Evolutionary conservation across 371 early-diverging fungal genomes (phyloP), one percentile per base, ranked within the genome.

Genomic region (Rhizopus arrhizus): DNA sequence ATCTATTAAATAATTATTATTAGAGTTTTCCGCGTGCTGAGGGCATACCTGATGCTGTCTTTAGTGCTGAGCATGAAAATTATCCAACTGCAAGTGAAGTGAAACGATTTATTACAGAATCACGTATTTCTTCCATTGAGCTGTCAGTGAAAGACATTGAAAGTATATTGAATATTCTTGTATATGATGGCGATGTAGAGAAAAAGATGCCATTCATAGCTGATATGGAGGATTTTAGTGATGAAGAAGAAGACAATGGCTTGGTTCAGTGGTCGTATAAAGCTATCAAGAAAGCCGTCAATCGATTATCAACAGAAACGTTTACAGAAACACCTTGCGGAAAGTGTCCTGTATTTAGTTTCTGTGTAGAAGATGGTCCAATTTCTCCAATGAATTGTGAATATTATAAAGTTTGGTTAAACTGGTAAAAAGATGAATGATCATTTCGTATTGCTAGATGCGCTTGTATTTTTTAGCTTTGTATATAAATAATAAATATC

Each of bases 121-220:
- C 84, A 47, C 75, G 87, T 40, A 86, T 95, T 56, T 83, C 89
- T 5, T 86, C 86, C 16, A 89, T 94, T 10, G 87, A 87, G 34
- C 75, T 98, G 31, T 78, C 85, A 5, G 70, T 83, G 5, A 84
- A 76, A 7, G 95, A 99, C 60, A 88, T 98, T 34, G 81, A 86
- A 16, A 82, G 78, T 66, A 74, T 98, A 40, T 68, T 97, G 58
- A 93, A 96, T 69, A 86, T 92, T 28, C 80, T 99, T 13, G 86
- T 92, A 5, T 96, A 91, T 65, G 98, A 98, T 68, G 95, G 95
- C 33, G 90, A 89, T 55, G 76, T 95, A 6, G 91, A 93, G 67
- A 81, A 84, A 48, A 75, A 82, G 59, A 54, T 84, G 32, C 81
- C 88, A 3, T 80, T 68, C 33, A 70, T 80, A 59, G 76, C 72